Percentiles rank a stretch among this genome's conserved stretches.
phyloP scores from a whole-genome alignment of 371 early-diverging fungal genomes.

The Apophysomyces ossiformis region DNA sequence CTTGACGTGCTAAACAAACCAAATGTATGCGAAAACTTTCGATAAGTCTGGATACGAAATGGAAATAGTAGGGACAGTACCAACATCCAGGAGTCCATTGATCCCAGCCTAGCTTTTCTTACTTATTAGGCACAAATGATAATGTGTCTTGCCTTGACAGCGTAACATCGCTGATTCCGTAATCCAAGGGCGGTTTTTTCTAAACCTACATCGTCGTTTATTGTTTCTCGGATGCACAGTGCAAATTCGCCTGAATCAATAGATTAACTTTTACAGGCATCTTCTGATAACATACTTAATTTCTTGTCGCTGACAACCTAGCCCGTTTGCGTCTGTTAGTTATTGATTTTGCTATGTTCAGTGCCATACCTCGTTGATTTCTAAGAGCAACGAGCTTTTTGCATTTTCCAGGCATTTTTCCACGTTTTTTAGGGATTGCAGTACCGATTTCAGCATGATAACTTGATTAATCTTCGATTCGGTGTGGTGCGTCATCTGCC shows the following conservation, averaged over 20 bases:
- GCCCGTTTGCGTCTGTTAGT: background rate
- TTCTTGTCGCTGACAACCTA: constrained; percentile 34
- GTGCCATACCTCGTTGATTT: constrained; percentile 29
- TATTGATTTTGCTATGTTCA: background rate
- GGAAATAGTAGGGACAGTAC: constrained; percentile 30
- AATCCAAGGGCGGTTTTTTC: constrained; percentile 77
- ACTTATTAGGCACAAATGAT: background rate
- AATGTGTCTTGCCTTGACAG: constrained; percentile 61
- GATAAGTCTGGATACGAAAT: too few relatives aligned
- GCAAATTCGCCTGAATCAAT: constrained; percentile 32
- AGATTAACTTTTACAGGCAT: too few relatives aligned
- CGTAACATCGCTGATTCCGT: constrained; percentile 86
- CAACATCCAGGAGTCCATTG: constrained; percentile 90
- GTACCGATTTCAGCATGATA: constrained; percentile 68
- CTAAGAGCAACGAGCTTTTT: constrained; percentile 46
- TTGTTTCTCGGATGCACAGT: constrained; percentile 48
- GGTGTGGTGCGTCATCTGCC: constrained; percentile 49
- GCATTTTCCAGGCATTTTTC: constrained; percentile 33
- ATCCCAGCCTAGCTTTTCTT: constrained; percentile 65
- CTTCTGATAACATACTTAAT: constrained; percentile 20
- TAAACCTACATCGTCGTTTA: constrained; percentile 71
- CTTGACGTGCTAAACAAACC: constrained; percentile 63
- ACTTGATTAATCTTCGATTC: constrained; percentile 78
- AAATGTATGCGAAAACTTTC: too few relatives aligned
- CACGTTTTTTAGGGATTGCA: constrained; percentile 50